Evolutionary conservation across 257 asterid genomes (phyloP).

Genomic region (Linderniella brevidens): DNA sequence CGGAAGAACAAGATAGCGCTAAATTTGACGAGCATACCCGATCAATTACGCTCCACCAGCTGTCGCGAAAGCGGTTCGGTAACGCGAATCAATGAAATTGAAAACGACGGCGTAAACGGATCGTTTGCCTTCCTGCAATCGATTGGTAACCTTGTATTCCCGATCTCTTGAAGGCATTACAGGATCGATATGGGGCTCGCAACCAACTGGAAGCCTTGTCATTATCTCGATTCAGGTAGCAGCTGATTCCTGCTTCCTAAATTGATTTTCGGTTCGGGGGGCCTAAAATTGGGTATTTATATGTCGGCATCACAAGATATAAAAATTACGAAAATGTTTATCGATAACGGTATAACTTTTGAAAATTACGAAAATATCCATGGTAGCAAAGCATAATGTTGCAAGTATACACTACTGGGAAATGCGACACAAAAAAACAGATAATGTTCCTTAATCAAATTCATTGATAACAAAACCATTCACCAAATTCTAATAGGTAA

Average conservation of each 20-base stretch:
- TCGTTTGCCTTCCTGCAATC: constrained; percentile 88
- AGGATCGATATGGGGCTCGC: constrained; percentile 76
- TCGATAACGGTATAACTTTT: too few species aligned
- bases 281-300: too few species aligned
- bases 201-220: constrained; percentile 58
- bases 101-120: constrained; percentile 81
- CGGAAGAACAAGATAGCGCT: background rate
- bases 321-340: too few species aligned
- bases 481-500: too few species aligned
- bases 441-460: too few species aligned
- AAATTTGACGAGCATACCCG: background rate
- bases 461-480: too few species aligned
- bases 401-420: too few species aligned
- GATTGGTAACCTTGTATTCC: constrained; percentile 72
- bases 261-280: too few species aligned
- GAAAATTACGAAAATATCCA: too few species aligned
- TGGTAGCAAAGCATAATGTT: too few species aligned
- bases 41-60: constrained; percentile 67
- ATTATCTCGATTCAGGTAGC: constrained; percentile 10
- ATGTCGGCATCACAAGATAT: too few species aligned
- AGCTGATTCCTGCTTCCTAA: background rate
- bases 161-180: constrained; percentile 55
- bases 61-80: constrained; percentile 82
- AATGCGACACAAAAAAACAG: too few species aligned
- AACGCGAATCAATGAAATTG: constrained; percentile 80